Evolutionary conservation across 306 rosid species (phyloP).

Genomic region (Sphenostylis stenocarpa): DNA sequence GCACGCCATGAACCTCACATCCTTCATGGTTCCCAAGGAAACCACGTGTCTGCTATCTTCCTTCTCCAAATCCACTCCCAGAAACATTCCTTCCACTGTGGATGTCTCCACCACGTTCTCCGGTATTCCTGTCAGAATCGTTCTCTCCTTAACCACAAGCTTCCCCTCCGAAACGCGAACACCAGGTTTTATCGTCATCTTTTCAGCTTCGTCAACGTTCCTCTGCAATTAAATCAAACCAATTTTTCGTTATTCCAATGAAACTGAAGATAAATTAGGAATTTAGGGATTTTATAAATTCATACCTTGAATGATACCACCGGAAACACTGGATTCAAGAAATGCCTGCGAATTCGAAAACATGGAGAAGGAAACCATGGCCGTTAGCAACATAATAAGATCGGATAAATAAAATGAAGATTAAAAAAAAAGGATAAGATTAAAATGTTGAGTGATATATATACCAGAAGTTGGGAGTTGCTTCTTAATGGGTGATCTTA

Average conservation of each 20-base stretch:
- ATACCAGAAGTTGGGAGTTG: slow-evolving; percentile 54
- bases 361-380: slow-evolving; percentile 44
- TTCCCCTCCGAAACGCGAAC: slow-evolving; percentile 66
- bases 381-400: slow-evolving; percentile 32
- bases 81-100: slow-evolving; percentile 67
- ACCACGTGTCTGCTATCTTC: slow-evolving; percentile 68
- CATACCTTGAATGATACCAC: slow-evolving; percentile 54
- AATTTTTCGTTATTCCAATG: not conserved
- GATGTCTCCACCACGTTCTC: slow-evolving; percentile 67
- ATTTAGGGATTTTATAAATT: not conserved
- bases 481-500: not conserved
- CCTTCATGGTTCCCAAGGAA: slow-evolving; percentile 52
- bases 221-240: slow-evolving; percentile 30
- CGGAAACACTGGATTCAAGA: slow-evolving; percentile 21
- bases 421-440: not conserved
- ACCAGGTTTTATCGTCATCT: slow-evolving; percentile 77
- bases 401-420: not conserved
- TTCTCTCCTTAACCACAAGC: slow-evolving; percentile 60
- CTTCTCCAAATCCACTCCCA: slow-evolving; percentile 57
- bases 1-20: slow-evolving; percentile 74
- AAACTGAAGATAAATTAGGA: not conserved
- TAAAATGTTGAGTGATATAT: not conserved
- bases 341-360: slow-evolving; percentile 46
- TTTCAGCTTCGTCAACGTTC: not conserved
- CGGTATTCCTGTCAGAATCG: slow-evolving; percentile 71